These are phyloP conservation scores for Epichloe sibirici DNA, from an alignment of 2,329 filamentous ascomycete genomes.

Conservation along the genomic window DNA sequence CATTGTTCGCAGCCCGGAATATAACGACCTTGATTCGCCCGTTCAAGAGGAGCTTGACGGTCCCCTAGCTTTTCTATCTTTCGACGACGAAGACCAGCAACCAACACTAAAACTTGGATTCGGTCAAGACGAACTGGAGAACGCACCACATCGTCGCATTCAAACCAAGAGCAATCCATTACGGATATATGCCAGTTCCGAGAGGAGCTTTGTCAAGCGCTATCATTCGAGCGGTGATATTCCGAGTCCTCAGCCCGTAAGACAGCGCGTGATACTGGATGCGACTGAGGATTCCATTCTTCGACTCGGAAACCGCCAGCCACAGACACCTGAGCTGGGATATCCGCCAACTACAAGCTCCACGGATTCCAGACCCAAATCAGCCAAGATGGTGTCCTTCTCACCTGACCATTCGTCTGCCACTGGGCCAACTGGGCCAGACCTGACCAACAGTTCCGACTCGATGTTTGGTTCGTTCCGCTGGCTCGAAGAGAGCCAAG, in stretches of 20 bases:
- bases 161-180: neutral
- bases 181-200: conserved; percentile 1
- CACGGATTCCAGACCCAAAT: neutral
- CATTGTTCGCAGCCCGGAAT: conserved; percentile 39
- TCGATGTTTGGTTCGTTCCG: conserved; percentile 56
- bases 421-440: conserved; percentile 4
- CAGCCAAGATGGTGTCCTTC: conserved; percentile 15
- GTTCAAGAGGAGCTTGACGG: conserved; percentile 13
- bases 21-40: conserved; percentile 15
- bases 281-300: conserved; percentile 16
- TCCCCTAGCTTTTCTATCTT: conserved; percentile 11
- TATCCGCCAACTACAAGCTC: neutral
- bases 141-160: conserved; percentile 5
- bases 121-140: conserved; percentile 9
- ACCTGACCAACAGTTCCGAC: conserved; percentile 22
- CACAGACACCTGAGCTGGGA: conserved; percentile 12
- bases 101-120: conserved; percentile 5
- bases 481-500: conserved; percentile 62
- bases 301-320: conserved; percentile 15
- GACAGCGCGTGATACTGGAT: conserved; percentile 25
- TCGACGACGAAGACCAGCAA: conserved; percentile 3
- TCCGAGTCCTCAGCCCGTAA: conserved; percentile 33
- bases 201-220: conserved; percentile 40
- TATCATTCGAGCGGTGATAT: conserved; percentile 55
- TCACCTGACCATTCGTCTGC: conserved; percentile 9